Evolutionary conservation across 1,139 yeast species (phyloP).

Genomic region (Hyphopichia pseudoburtonii): DNA sequence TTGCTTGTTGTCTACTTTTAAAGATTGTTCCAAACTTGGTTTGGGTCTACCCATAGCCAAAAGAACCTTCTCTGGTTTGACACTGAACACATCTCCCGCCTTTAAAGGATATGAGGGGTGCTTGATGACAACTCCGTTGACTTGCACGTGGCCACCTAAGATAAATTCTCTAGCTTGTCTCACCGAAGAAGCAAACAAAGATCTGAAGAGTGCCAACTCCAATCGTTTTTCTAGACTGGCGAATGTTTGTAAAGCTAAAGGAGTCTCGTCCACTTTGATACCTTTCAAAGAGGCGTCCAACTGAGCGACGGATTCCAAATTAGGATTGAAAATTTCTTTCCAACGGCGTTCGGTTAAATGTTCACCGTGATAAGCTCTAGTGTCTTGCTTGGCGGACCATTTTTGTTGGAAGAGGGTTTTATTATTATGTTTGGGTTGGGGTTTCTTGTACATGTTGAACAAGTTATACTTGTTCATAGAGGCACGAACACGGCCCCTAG

Average conservation of each 20-base stretch:
- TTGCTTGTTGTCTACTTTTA: conserved; percentile 69
- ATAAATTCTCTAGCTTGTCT: conserved; percentile 94
- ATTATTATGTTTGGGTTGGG: conserved; percentile 49
- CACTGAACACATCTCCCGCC: conserved; percentile 86
- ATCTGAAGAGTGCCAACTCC: conserved; percentile 85
- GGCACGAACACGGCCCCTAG: conserved; percentile 78
- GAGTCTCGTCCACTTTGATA: conserved; percentile 58
- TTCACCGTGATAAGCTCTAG: conserved; percentile 96
- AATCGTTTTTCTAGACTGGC: conserved; percentile 86
- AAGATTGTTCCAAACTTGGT: conserved; percentile 68
- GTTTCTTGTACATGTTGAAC: conserved; percentile 79
- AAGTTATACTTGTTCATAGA: conserved; percentile 91
- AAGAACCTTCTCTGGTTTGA: conserved; percentile 82
- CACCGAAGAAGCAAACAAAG: conserved; percentile 90
- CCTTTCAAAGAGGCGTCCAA: conserved; percentile 75
- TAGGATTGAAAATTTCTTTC: conserved; percentile 69
- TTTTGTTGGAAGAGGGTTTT: conserved; percentile 83
- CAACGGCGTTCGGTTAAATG: conserved; percentile 83
- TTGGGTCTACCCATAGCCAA: conserved; percentile 82
- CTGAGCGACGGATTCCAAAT: conserved; percentile 81
- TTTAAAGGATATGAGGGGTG: conserved; percentile 79
- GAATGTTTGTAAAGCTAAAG: conserved; percentile 84
- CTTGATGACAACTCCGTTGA: conserved; percentile 74
- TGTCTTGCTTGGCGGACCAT: conserved; percentile 87
- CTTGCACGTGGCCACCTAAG: conserved; percentile 77